Evolutionary conservation across 768 basidiomycete genomes (phyloP).

Genomic region (Russula dissimulans): DNA sequence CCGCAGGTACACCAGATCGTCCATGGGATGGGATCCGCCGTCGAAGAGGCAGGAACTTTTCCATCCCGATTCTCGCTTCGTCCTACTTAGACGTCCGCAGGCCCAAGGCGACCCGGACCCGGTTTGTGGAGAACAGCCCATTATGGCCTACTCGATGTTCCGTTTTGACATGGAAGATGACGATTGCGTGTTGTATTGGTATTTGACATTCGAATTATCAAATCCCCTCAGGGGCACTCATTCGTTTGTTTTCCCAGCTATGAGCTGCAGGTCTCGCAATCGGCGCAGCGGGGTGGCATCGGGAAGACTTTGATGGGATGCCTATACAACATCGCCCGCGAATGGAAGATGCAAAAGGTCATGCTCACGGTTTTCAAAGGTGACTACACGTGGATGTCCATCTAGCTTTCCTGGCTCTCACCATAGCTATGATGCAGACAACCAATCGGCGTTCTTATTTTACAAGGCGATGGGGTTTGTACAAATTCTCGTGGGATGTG

Average conservation of each 20-base stretch:
- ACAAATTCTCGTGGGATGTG: neutral
- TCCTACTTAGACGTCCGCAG: slow-evolving; percentile 31
- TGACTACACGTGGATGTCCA: slow-evolving; percentile 23
- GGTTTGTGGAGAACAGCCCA: slow-evolving; percentile 25
- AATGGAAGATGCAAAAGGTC: slow-evolving; percentile 55
- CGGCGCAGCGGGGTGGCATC: slow-evolving; percentile 42
- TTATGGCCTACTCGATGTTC: slow-evolving; percentile 42
- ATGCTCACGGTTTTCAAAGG: slow-evolving; percentile 73
- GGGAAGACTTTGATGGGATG: slow-evolving; percentile 46
- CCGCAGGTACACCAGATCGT: slow-evolving; percentile 45
- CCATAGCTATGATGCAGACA: slow-evolving; percentile 29
- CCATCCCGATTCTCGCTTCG: slow-evolving; percentile 47
- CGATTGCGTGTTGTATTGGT: slow-evolving; percentile 66
- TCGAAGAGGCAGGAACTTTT: slow-evolving; percentile 56
- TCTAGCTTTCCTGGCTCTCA: neutral
- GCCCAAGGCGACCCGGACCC: slow-evolving; percentile 3
- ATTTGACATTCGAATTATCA: slow-evolving; percentile 6
- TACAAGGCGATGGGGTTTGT: slow-evolving; percentile 49
- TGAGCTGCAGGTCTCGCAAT: slow-evolving; percentile 55
- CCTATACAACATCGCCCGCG: slow-evolving; percentile 40
- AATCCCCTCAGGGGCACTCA: neutral
- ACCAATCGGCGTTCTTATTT: slow-evolving; percentile 38
- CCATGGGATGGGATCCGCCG: slow-evolving; percentile 56
- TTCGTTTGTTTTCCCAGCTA: slow-evolving; percentile 39
- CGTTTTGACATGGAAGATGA: slow-evolving; percentile 64